Base-by-base conservation (phyloP, 1,284 basidiomycete genomes). In the Sporisorium iseilematis-ciliati region DNA sequence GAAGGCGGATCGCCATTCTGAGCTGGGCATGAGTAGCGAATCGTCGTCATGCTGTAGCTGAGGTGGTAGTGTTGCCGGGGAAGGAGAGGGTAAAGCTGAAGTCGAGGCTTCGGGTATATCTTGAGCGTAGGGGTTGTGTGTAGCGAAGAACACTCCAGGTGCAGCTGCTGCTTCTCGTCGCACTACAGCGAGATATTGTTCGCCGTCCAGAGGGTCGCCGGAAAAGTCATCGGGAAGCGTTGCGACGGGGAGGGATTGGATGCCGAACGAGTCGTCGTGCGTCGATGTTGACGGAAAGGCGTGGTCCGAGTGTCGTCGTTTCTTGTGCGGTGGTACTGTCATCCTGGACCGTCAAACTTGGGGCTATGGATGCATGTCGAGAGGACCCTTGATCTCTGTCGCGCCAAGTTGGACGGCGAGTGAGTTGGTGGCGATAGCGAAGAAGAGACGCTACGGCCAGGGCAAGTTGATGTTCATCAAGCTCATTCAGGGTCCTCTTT, bases 181-280 rank as follows among this genome's bases (percentile, higher is more conserved):
- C 20, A 84, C 82, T 35, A 82, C 63, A 7, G 82, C 82, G 0
- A 84, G 67, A 45, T 84, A 84, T 54, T 81, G 68, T 45, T 72
- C 73, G 4, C 82, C 82, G 38, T 82, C 80, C 2, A 64, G 4
- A 6, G 82, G 81, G 2, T 80, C 59, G 4, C 81, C 82, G 31
- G 70, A 76, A 38, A 81, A 82, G 43, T 77, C 75, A 3, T 31
- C 43, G 4, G 81, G 77, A 3, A 84, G 57, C 7, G 21, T 52
- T 1, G 66, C 81, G 2, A 84, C 82, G 1, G 82, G 82, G 7
- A 84, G 65, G 0, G 75, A 72, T 43, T 80, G 79, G 16, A 71
- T 60, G 31, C 79, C 79, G 23, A 64, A 73, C 12, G 50, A 53
- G 20, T 80, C 72, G 42, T 71, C 65, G 11, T 58, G 23, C 3